Percentiles rank a stretch among this genome's conserved stretches.
Conservation (phyloP, 768 basidiomycete species). For the Lentinula edodes region DNA sequence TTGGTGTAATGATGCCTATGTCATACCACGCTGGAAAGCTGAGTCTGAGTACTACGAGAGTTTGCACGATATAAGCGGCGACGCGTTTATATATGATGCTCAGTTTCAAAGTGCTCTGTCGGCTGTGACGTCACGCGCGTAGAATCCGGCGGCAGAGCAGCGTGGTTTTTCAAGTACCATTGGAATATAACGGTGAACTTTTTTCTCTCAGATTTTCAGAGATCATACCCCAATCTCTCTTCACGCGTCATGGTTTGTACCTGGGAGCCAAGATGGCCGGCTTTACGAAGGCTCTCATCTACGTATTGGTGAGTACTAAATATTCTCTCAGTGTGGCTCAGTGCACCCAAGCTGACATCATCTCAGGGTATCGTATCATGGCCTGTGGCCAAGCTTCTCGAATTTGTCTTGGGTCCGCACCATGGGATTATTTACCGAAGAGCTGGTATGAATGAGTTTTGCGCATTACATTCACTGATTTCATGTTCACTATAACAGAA, state of each 20-base stretch:
- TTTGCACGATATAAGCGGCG: neutral
- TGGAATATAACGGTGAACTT: neutral
- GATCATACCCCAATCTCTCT: slow-evolving; percentile 91
- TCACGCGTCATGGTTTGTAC: slow-evolving; percentile 84
- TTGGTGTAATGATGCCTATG: neutral
- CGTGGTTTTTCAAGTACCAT: neutral
- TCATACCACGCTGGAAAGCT: neutral
- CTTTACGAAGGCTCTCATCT: slow-evolving; percentile 63
- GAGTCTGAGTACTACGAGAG: neutral
- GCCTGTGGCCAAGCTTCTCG: slow-evolving; percentile 82
- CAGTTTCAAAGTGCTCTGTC: neutral
- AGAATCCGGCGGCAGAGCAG: neutral
- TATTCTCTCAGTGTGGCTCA: neutral
- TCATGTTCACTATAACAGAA: slow-evolving; percentile 32
- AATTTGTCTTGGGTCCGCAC: slow-evolving; percentile 72
- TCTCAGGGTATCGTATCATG: slow-evolving; percentile 67
- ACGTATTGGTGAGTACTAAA: slow-evolving; percentile 46
- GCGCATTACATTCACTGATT: neutral
- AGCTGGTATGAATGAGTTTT: slow-evolving; percentile 31
- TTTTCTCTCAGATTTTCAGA: slow-evolving; percentile 64
- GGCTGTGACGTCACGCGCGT: slow-evolving; percentile 28
- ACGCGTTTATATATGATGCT: slow-evolving; percentile 1
- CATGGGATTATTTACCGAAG: slow-evolving; percentile 91
- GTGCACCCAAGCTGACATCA: neutral
- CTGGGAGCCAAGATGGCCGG: slow-evolving; percentile 84